phyloP scores from a whole-genome alignment of 2,329 filamentous ascomycete genomes.

The Sclerotinia subarctica region DNA sequence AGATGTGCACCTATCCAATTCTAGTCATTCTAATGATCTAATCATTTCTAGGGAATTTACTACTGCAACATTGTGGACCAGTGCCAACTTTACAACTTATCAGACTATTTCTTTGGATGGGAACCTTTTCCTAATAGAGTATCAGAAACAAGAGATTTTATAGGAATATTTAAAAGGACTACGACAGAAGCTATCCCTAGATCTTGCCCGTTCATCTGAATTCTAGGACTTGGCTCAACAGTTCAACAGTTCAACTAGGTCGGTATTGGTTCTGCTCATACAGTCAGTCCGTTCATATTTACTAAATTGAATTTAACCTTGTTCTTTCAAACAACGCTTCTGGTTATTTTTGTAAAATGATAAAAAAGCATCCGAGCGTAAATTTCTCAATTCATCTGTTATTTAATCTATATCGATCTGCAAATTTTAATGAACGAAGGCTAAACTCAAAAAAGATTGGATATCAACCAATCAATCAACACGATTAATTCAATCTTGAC shows the following conservation, averaged over 20 bases:
- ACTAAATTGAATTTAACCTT: too few relatives aligned
- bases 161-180: neutral
- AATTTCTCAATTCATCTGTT: neutral
- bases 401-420: neutral
- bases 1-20: neutral
- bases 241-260: too few relatives aligned
- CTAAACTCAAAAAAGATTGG: neutral
- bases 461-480: neutral
- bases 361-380: neutral
- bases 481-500: neutral
- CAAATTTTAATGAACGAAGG: neutral
- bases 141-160: neutral
- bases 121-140: neutral
- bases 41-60: neutral
- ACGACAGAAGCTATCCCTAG: neutral
- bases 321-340: too few relatives aligned
- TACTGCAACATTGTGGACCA: slow-evolving; percentile 11
- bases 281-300: too few relatives aligned
- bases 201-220: neutral
- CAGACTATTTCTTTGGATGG: neutral
- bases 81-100: slow-evolving; percentile 3
- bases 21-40: neutral
- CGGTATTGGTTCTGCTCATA: too few relatives aligned
- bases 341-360: too few relatives aligned
- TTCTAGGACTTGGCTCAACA: neutral